phyloP scores from a whole-genome alignment of 2,329 filamentous ascomycete species.

The Didymella segeticola region DNA sequence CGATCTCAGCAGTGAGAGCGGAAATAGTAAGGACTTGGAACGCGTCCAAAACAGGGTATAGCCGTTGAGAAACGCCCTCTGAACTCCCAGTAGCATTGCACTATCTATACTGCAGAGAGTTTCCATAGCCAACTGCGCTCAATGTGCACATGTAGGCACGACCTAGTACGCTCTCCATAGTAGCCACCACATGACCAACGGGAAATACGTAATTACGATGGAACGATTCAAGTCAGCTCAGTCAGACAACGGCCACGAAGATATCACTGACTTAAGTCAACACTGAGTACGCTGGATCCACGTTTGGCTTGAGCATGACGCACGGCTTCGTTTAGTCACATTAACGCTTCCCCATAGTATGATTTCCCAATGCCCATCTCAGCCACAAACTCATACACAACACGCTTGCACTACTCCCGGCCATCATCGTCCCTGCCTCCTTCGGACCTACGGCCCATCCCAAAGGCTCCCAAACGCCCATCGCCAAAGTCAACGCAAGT shows the following conservation, averaged over 20 bases:
- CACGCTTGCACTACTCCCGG: not conserved
- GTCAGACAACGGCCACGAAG: too few relatives aligned
- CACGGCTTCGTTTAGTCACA: too few relatives aligned
- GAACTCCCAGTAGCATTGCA: not conserved
- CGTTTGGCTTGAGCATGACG: too few relatives aligned
- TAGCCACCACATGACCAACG: not conserved
- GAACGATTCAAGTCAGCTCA: not conserved
- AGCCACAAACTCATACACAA: not conserved
- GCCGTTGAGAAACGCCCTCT: not conserved
- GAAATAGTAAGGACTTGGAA: constrained; percentile 36
- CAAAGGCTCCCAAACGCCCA: constrained; percentile 4
- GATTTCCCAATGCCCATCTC: not conserved
- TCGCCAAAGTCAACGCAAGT: constrained; percentile 7
- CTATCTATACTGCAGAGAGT: not conserved
- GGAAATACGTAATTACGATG: not conserved
- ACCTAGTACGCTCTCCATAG: too few relatives aligned
- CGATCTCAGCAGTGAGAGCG: constrained; percentile 27
- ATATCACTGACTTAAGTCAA: not conserved
- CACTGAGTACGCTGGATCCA: too few relatives aligned
- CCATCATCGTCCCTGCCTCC: not conserved
- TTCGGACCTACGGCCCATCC: not conserved
- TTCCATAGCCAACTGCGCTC: not conserved
- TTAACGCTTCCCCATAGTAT: too few relatives aligned
- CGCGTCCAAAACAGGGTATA: constrained; percentile 5
- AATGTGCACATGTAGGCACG: not conserved